These are phyloP conservation scores for Fusarium mundagurra DNA, from an alignment of 2,329 filamentous ascomycete species.

Conservation along the genomic window DNA sequence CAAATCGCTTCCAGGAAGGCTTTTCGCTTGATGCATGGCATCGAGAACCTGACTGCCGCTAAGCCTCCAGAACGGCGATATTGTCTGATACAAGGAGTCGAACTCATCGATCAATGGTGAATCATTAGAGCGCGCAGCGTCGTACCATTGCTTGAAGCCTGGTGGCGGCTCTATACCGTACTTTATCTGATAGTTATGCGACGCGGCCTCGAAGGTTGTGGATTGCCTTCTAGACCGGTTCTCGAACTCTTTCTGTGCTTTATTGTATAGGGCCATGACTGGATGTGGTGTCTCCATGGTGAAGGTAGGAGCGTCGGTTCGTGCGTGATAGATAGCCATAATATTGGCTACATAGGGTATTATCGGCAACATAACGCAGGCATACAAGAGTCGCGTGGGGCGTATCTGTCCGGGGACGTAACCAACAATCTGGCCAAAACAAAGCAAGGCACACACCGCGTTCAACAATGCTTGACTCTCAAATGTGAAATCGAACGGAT, in stretches of 20 bases:
- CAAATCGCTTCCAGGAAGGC: constrained; percentile 45
- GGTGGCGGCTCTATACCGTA: constrained; percentile 55
- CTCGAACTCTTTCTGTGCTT: constrained; percentile 47
- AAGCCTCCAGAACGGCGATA: constrained; percentile 54
- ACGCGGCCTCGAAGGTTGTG: constrained; percentile 46
- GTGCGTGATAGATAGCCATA: background rate
- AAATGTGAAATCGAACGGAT: background rate
- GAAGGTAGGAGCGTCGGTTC: background rate
- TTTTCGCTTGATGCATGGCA: constrained; percentile 42
- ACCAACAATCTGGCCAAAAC: background rate
- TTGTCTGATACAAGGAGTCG: constrained; percentile 52
- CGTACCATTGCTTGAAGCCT: constrained; percentile 58
- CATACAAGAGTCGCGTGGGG: background rate
- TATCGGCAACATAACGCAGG: background rate
- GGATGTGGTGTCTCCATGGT: background rate
- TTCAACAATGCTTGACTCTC: background rate
- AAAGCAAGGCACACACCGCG: background rate
- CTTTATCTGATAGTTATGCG: constrained; percentile 53
- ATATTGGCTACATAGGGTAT: background rate
- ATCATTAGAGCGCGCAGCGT: constrained; percentile 50
- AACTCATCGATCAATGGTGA: constrained; percentile 61
- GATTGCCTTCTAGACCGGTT: constrained; percentile 51
- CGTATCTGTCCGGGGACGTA: background rate
- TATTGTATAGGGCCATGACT: constrained; percentile 33
- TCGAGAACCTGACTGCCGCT: constrained; percentile 47